Percentiles rank a stretch among this genome's conserved stretches.
Conservation (phyloP, 2,329 filamentous ascomycete genomes). For the Colletotrichum somersetense region DNA sequence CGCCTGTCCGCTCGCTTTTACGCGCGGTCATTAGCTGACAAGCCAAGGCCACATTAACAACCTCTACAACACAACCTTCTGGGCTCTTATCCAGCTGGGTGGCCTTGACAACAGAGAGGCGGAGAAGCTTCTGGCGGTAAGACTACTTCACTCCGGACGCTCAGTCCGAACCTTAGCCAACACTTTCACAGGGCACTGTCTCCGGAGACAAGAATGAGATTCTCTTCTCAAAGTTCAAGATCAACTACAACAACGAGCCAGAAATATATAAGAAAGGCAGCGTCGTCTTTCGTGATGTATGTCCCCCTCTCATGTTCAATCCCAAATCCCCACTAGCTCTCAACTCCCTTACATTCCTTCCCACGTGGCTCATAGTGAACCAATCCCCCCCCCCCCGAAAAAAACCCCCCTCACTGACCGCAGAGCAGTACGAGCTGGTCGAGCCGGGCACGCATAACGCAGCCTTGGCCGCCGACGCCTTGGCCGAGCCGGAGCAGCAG, state of each 20-base stretch:
- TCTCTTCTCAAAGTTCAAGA: conserved; percentile 85
- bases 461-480: conserved; percentile 59
- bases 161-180: background rate
- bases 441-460: conserved; percentile 66
- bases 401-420: conserved; percentile 44
- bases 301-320: conserved; percentile 45
- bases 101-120: conserved; percentile 82
- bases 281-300: conserved; percentile 84
- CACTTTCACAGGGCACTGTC: conserved; percentile 75
- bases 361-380: background rate
- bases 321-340: too few relatives aligned
- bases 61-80: conserved; percentile 97
- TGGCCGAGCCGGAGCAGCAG: conserved; percentile 66
- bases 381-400: too few relatives aligned
- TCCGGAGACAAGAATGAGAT: conserved; percentile 96
- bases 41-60: conserved; percentile 92
- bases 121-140: conserved; percentile 81
- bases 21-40: conserved; percentile 39
- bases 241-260: conserved; percentile 98
- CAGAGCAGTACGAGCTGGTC: conserved; percentile 75
- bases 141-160: conserved; percentile 39
- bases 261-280: conserved; percentile 96
- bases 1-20: background rate
- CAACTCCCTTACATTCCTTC: too few relatives aligned
- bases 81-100: conserved; percentile 84